Base-by-base conservation (phyloP, 192 early-diverging fungal species). In the Oehlia diaphana region DNA sequence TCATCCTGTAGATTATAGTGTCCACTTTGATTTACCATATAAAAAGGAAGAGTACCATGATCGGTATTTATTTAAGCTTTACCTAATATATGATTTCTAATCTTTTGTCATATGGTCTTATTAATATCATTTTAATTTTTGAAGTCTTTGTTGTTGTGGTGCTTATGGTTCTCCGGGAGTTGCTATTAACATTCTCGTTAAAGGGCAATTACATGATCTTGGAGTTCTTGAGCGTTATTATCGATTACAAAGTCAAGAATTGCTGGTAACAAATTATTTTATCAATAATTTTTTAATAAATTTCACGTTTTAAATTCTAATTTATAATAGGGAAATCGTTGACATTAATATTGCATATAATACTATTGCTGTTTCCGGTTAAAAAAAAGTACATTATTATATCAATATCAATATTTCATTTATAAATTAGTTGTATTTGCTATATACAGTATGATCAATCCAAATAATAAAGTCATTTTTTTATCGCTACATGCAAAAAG, bases 41-140 rank as follows among this genome's bases (percentile, higher is more conserved):
- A 63, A 63, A 28, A 77, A 77, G 44, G 75, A 77, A 66, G 35
- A 61, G 26, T 77, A 77, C 49, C 75, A 77, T 66, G 75, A 77
- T 66, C 33, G 75, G 75, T 77, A 77, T 44, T 16, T 26, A 31
- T 76, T 39, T 2, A 42, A 23, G 10, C 42, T 37, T 21, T 14
- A 1, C 12, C 37, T 70, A 5, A n/a, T n/a, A 16, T 8, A n/a
- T 2, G 3, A 1, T 37, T 42, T 39, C 0, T 39, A 21, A 35
- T 63, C 14, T 63, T 63, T 14, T 35, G 47, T n/a, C 19, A 31
- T 37, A 5, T 58, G 13, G 7, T 28, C 7, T 33, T 8, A 4
- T 19, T 19, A 42, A 16, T 74, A n/a, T n/a, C 10, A 50, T 76
- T 62, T 12, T 0, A 2, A 47, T 37, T 63, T 77, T 12, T 63